Base-by-base conservation (phyloP, 164 flowering plant genomes). In the Vitis rupestris region DNA sequence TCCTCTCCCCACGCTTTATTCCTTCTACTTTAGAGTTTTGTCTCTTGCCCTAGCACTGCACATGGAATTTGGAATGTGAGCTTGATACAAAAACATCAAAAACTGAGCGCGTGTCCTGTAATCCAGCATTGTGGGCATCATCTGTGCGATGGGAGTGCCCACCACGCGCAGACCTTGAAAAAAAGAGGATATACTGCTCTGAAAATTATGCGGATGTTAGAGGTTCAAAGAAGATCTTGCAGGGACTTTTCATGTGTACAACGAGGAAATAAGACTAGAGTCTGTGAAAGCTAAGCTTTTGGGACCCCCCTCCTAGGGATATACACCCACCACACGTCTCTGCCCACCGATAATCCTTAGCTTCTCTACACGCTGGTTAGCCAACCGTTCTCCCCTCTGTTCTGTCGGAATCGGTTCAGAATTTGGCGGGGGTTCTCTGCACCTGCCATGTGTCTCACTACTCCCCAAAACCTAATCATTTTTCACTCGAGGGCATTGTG, bases 171-270 rank as follows among this genome's bases (percentile, higher is more conserved):
- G 7, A 65, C 50, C 10, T 13, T 5, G n/a, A 19, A 54, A 23
- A 29, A 16, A 19, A 16, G 13, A 31, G 69, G 65, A 37, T 37
- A 6, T 37, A 37, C 44, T 3, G 44, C 44, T 37, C 44, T 37
- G 44, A 37, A 37, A 37, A 37, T 3, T 37, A 37, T 3, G 16
- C 12, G 63, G 58, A 11, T 9, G 17, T 70, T 61, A 11, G 53
- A 59, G 71, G 76, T 70, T 75, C 72, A 6, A 72, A 47, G 63
- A 77, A 69, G 74, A 76, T 73, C 59, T 59, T 62, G 71, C 66
- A 30, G 70, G 67, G 70, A 56, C 78, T 56, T 72, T 4, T n/a
- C 55, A 51, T 15, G n/a, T 6, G 64, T 15, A 37, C 60, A 61
- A 55, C 0, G 17, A 1, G 62, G 44, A 31, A 44, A 44, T 37